Evolutionary conservation across 768 basidiomycete genomes (phyloP).

Genomic region (Polyporus arcularius): DNA sequence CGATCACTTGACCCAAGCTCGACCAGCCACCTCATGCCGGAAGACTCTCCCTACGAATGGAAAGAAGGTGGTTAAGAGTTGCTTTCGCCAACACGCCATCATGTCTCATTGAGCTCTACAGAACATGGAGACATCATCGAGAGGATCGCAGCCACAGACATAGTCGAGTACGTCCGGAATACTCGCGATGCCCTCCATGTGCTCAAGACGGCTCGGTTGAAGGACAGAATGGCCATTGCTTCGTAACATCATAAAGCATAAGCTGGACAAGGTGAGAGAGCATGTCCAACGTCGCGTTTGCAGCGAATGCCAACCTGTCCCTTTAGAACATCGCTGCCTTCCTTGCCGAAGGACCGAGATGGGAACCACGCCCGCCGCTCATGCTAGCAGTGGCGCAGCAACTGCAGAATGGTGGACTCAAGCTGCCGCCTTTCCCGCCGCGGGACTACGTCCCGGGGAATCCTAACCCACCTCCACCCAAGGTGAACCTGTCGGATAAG

Average conservation of each 20-base stretch:
- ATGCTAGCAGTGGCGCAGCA: constrained; percentile 45
- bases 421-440: constrained; percentile 72
- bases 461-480: constrained; percentile 50
- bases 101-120: constrained; percentile 31
- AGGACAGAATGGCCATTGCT: constrained; percentile 63
- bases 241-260: constrained; percentile 72
- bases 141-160: constrained; percentile 65
- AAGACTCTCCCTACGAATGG: constrained; percentile 45
- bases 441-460: constrained; percentile 52
- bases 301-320: not conserved
- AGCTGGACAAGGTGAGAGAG: constrained; percentile 58
- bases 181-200: no score
- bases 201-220: not conserved
- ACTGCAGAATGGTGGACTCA: constrained; percentile 56
- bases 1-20: not conserved
- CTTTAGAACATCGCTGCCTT: constrained; percentile 36
- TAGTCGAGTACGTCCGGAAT: constrained; percentile 51
- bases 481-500: constrained; percentile 58
- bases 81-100: not conserved
- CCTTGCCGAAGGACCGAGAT: constrained; percentile 30
- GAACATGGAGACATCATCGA: constrained; percentile 62
- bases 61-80: constrained; percentile 43
- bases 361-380: constrained; percentile 33
- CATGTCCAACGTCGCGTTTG: not conserved
- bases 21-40: not conserved